Evolutionary conservation across 2,329 filamentous ascomycete species (phyloP), one percentile per base, ranked within the genome.

Genomic region (Exophiala oligosperma): DNA sequence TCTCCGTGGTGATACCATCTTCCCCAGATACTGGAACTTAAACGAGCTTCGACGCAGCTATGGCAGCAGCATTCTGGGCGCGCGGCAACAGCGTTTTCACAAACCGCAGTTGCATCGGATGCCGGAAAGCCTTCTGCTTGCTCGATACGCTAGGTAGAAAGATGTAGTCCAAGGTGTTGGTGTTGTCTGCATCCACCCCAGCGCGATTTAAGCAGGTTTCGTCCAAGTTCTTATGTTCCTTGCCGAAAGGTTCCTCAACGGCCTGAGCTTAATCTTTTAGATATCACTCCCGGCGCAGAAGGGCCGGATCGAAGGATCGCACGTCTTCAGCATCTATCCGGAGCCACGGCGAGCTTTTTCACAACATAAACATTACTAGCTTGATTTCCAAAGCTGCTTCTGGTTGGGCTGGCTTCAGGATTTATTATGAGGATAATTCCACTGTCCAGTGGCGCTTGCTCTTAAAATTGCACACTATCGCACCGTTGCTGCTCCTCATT

Each of bases 211-310:
- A 38, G 54, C 49, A 12, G 62, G 60, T 1, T 54, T 60, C 28
- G 60, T 52, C 28, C 53, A 64, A 44, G 28, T 64, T 56, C 60
- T 61, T 11, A 77, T 77, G 74, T 76, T 77, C 59, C 65, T 76
- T 12, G 72, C 71, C 12, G 73, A 67, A 6, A 64, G 75, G 2
- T 68, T 75, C 14, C 63, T 77, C 14, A 72, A 73, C 28, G 75
- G 76, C 4, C 66, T 71, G 35, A 74, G 73, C 17, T 70, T 69
- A 50, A 53, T 57, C 21, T 51, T 28, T 6, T 26, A 51, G 28
- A 51, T 51, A 11, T 51, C 49, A 7, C 49, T 28, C n/a, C 28
- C 49, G 12, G 28, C 35, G 14, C 49, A 51, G 32, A 35, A 28
- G 37, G 49, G 49, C 1, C n/a, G 49, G 9, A 51, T 51, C 14